Evolutionary conservation across 192 early-diverging fungal species (phyloP).

Genomic region (Entrophospora sp.): DNA sequence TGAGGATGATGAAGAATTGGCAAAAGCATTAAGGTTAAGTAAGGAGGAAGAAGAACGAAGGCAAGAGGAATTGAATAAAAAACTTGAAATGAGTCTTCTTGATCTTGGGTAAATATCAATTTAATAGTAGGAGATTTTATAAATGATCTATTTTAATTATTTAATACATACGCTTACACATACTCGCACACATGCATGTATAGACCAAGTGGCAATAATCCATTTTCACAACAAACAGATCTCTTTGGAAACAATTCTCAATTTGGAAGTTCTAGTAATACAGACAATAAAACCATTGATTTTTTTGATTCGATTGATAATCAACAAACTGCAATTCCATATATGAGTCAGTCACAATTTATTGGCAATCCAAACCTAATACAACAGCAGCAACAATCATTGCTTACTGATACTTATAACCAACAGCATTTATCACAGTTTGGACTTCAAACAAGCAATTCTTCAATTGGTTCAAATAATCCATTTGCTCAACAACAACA

Average conservation of each 20-base stretch:
- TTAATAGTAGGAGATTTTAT: slow-evolving; percentile 25
- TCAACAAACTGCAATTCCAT: slow-evolving; percentile 20
- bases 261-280: not conserved
- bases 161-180: not conserved
- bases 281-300: not conserved
- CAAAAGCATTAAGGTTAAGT: slow-evolving; percentile 35
- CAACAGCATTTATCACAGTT: slow-evolving; percentile 28
- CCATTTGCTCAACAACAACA: slow-evolving; percentile 29
- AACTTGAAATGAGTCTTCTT: slow-evolving; percentile 29
- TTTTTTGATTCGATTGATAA: slow-evolving; percentile 13
- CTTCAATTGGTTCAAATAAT: slow-evolving; percentile 35
- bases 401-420: slow-evolving; percentile 28
- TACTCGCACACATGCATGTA: too few relatives aligned
- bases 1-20: slow-evolving; percentile 33
- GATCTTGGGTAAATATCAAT: slow-evolving; percentile 28
- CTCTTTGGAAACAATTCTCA: slow-evolving; percentile 13
- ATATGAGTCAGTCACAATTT: slow-evolving; percentile 22
- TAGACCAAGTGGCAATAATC: not conserved
- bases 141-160: not conserved
- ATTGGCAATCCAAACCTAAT: slow-evolving; percentile 24
- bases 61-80: slow-evolving; percentile 20
- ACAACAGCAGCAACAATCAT: slow-evolving; percentile 29
- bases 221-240: slow-evolving; percentile 11
- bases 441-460: slow-evolving; percentile 26
- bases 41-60: slow-evolving; percentile 36